phyloP scores from a whole-genome alignment of 2,329 filamentous ascomycete genomes.

The Aspergillus jensenii region DNA sequence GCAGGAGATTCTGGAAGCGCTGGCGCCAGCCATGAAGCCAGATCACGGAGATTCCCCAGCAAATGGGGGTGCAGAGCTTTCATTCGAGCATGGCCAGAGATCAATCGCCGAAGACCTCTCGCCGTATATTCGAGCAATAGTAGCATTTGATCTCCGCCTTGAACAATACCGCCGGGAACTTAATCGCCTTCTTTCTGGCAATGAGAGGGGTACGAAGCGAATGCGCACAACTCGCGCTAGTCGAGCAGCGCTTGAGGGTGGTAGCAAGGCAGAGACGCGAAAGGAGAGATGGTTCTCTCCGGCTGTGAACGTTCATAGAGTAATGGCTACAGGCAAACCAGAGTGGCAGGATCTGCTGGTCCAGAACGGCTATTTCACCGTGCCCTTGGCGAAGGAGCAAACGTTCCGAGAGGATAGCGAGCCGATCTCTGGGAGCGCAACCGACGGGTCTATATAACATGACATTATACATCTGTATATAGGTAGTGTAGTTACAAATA shows the following conservation, averaged over 20 bases:
- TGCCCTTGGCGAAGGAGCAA: constrained; percentile 20
- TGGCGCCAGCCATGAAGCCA: constrained; percentile 53
- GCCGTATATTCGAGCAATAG: constrained; percentile 85
- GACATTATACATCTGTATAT: background rate
- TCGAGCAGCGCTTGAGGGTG: constrained; percentile 74
- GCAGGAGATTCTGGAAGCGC: constrained; percentile 46
- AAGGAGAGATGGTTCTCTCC: constrained; percentile 71
- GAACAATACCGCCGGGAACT: constrained; percentile 66
- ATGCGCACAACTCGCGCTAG: constrained; percentile 72
- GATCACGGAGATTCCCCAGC: constrained; percentile 32
- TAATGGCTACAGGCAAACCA: constrained; percentile 63
- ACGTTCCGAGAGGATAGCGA: constrained; percentile 16
- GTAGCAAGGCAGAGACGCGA: constrained; percentile 64
- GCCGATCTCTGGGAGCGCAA: constrained; percentile 17
- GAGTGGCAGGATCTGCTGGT: constrained; percentile 42
- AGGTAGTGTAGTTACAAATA: background rate
- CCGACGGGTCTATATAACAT: constrained; percentile 17
- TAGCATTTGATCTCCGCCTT: constrained; percentile 70
- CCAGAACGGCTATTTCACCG: constrained; percentile 31
- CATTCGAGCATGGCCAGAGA: constrained; percentile 70
- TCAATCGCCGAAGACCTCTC: constrained; percentile 75
- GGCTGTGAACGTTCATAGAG: constrained; percentile 58
- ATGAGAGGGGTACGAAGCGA: constrained; percentile 54
- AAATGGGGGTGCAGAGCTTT: constrained; percentile 54
- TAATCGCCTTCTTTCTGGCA: constrained; percentile 62